A percentile compares a stretch with the other conserved stretches of the same genome.
Conservation (phyloP, 2,329 filamentous ascomycete genomes). For the Malbranchea zuffiana region DNA sequence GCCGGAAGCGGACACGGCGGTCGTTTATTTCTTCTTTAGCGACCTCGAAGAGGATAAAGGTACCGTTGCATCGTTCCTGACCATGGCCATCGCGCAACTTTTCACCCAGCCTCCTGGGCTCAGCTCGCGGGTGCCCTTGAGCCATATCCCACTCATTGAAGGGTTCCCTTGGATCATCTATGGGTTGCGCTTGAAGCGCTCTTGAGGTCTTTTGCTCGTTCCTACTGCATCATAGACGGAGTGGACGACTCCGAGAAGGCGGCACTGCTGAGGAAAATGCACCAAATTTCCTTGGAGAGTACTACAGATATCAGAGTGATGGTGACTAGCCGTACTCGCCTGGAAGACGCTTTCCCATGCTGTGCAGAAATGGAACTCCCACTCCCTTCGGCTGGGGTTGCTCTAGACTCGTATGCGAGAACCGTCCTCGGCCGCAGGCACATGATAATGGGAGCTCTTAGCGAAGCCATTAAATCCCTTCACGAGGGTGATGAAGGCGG, state of each 20-base stretch:
- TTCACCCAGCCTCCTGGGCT: not conserved
- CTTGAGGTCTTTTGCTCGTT: not conserved
- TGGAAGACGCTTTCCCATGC: not conserved
- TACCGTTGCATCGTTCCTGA: not conserved
- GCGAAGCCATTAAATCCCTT: not conserved
- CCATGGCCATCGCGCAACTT: not conserved
- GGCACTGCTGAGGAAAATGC: not conserved
- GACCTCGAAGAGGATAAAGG: not conserved
- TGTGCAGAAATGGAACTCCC: not conserved
- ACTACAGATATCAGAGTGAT: not conserved
- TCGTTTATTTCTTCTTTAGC: conserved; percentile 1
- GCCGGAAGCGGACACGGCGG: not conserved
- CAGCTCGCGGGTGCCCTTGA: not conserved
- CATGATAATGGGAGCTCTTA: not conserved
- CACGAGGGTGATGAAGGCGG: not conserved
- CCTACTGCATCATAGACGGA: not conserved
- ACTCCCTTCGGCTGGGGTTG: no score
- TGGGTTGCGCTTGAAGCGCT: not conserved
- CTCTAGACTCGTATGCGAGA: no score
- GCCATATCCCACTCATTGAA: not conserved
- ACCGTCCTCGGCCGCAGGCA: no score
- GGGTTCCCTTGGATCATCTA: not conserved
- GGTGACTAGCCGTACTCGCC: not conserved
- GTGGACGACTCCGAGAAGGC: not conserved
- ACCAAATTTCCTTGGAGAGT: not conserved